A percentile compares a stretch with the other conserved stretches of the same genome.
phyloP scores from a whole-genome alignment of 2,329 filamentous ascomycete genomes.

The Canariomyces notabilis region DNA sequence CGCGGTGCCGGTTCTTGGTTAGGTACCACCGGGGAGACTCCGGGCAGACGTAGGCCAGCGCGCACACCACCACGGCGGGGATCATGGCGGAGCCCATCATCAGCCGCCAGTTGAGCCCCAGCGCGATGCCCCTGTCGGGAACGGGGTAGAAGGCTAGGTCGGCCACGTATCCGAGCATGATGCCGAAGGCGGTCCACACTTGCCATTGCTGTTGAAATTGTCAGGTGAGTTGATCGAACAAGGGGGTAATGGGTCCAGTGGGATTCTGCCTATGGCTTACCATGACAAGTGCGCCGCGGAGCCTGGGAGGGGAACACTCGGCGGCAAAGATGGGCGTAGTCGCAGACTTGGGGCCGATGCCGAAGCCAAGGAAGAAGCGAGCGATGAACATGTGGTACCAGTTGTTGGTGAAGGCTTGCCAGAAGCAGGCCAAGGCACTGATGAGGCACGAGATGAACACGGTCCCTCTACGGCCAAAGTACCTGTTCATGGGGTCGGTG shows the following conservation, averaged over 20 bases:
- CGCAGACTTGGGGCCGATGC: conserved; percentile 65
- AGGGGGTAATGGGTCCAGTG: background rate
- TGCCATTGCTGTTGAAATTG: conserved; percentile 31
- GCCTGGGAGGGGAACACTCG: conserved; percentile 58
- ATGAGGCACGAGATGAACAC: conserved; percentile 62
- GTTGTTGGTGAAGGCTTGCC: conserved; percentile 42
- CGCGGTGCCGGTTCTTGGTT: conserved; percentile 40
- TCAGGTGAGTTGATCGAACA: background rate
- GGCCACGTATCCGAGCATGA: conserved; percentile 54
- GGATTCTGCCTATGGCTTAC: too few relatives aligned
- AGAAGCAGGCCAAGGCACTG: conserved; percentile 51
- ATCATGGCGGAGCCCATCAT: conserved; percentile 65
- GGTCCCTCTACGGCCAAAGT: conserved; percentile 64
- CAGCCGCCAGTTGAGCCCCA: conserved; percentile 60
- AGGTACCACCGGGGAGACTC: conserved; percentile 50
- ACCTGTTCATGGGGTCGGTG: conserved; percentile 66
- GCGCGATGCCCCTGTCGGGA: conserved; percentile 44
- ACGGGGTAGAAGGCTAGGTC: conserved; percentile 58
- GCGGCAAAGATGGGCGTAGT: conserved; percentile 67
- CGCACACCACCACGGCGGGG: conserved; percentile 53
- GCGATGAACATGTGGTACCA: conserved; percentile 68
- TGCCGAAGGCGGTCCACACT: conserved; percentile 44
- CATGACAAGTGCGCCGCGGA: conserved; percentile 68
- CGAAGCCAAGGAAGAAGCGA: conserved; percentile 64
- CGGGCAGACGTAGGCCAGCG: conserved; percentile 42